These are phyloP conservation scores for Fragosphaeria purpurea DNA, from an alignment of 2,329 filamentous ascomycete genomes.

Conservation along the genomic window DNA sequence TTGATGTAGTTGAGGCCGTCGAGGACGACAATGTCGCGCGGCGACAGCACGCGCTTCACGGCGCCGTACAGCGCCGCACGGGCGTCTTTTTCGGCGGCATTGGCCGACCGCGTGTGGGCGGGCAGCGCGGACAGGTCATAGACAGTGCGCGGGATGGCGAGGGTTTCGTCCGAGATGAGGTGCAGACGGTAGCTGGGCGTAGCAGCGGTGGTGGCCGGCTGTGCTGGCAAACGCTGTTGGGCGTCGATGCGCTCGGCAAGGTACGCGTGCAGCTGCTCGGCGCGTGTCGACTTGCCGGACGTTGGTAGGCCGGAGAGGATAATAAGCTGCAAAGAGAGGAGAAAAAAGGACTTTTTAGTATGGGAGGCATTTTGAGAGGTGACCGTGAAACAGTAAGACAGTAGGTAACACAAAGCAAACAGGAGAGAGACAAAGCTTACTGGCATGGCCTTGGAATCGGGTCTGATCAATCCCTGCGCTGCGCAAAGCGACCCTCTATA, in stretches of 20 bases:
- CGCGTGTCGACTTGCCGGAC: slow-evolving; percentile 58
- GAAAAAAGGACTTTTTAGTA: too few relatives aligned
- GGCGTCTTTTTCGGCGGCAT: slow-evolving; percentile 70
- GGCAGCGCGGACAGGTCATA: slow-evolving; percentile 54
- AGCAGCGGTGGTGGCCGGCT: neutral
- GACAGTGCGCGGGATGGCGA: slow-evolving; percentile 58
- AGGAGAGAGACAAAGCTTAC: slow-evolving; percentile 4
- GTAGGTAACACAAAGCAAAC: too few relatives aligned
- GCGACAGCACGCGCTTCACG: slow-evolving; percentile 64
- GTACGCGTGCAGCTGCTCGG: slow-evolving; percentile 55
- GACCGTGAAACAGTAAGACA: too few relatives aligned
- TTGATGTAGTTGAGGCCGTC: slow-evolving; percentile 85
- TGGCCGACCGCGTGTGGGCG: slow-evolving; percentile 57
- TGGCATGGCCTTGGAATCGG: slow-evolving; percentile 8
- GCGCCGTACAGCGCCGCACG: slow-evolving; percentile 66
- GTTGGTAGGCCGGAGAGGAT: slow-evolving; percentile 58
- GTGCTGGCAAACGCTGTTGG: slow-evolving; percentile 10
- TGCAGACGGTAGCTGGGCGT: slow-evolving; percentile 51
- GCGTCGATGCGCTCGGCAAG: slow-evolving; percentile 47
- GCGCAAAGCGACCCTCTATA: too few relatives aligned
- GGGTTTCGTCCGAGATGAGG: slow-evolving; percentile 62
- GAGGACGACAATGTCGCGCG: slow-evolving; percentile 66
- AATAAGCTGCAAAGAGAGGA: slow-evolving; percentile 40
- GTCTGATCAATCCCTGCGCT: too few relatives aligned
- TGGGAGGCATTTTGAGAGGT: too few relatives aligned